Percentiles rank a stretch among this genome's conserved stretches.
Evolutionary conservation across 768 basidiomycete genomes (phyloP).

Genomic region (Rickenella mellea): DNA sequence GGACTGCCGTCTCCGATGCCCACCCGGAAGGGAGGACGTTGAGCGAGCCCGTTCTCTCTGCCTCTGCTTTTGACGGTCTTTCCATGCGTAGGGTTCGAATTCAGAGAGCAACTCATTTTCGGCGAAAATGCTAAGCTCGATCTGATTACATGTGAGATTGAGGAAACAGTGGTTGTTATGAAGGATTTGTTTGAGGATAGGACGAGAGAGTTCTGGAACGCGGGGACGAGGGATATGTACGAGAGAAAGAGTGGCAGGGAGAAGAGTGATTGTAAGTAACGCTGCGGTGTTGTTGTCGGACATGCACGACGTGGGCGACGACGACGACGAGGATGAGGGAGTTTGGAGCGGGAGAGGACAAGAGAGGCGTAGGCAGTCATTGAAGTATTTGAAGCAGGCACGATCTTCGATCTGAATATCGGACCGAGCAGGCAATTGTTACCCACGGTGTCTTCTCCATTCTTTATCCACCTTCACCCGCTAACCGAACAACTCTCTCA

Average conservation of each 20-base stretch:
- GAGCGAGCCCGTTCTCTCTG: slow-evolving; percentile 29
- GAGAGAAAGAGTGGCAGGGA: slow-evolving; percentile 62
- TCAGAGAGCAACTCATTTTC: slow-evolving; percentile 46
- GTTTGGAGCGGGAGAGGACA: slow-evolving; percentile 14
- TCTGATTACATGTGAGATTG: slow-evolving; percentile 69
- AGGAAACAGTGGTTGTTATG: slow-evolving; percentile 58
- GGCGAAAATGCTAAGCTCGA: slow-evolving; percentile 70
- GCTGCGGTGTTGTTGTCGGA: slow-evolving; percentile 15
- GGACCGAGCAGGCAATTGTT: neutral
- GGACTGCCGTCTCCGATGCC: neutral
- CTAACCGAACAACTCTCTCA: too few species aligned
- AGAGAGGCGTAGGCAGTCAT: slow-evolving; percentile 24
- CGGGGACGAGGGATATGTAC: slow-evolving; percentile 69
- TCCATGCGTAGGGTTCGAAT: slow-evolving; percentile 52
- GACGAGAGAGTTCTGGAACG: slow-evolving; percentile 45
- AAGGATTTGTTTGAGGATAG: slow-evolving; percentile 60
- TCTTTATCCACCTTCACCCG: neutral
- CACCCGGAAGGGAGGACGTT: slow-evolving; percentile 19
- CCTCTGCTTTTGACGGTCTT: slow-evolving; percentile 39
- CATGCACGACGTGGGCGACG: slow-evolving; percentile 13
- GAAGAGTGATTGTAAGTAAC: slow-evolving; percentile 53
- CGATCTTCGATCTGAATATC: neutral
- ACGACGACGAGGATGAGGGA: slow-evolving; percentile 15
- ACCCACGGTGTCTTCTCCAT: neutral
- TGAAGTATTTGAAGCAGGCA: slow-evolving; percentile 2